Evolutionary conservation across 192 early-diverging fungal genomes (phyloP), one percentile per base, ranked within the genome.

Genomic region (Coemansia umbellata): DNA sequence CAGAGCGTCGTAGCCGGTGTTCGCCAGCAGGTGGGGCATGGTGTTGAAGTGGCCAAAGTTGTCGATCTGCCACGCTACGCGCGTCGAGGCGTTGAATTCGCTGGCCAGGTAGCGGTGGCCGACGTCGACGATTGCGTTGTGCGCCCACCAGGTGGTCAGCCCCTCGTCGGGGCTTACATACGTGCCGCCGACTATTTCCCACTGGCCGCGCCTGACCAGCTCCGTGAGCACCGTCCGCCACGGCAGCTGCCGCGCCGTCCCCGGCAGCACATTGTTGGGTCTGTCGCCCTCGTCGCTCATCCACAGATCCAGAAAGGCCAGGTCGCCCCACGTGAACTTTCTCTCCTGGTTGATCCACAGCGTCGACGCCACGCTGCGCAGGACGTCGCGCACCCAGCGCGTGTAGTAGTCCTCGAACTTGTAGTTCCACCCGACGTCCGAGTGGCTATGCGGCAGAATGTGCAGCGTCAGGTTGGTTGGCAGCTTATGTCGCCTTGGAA

Each of bases 111-210:
- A 28, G 9, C 72, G 65, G 9, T 52, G 65, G 2, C 72, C 72
- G 4, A 63, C 53, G 15, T 75, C 72, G 8, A 68, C 53, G 3
- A 75, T 57, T 5, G 40, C 19, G 31, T 63, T 68, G 57, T 64
- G 60, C 18, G 65, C 72, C 72, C 72, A 75, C 72, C 72, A 75
- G 18, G 72, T 65, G 10, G 66, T 40, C 61, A 75, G 22, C 0
- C 72, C 72, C 50, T 75, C 72, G 50, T 75, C 72, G 1, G 72
- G 61, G 28, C 66, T 75, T 13, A 75, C 72, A 19, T 75, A 75
- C 11, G 53, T 58, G 17, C 60, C 72, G 40, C 72, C 66, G 15
- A 65, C 66, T 0, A 69, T 43, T 13, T 64, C 72, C 66, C 53
- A 47, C 44, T 56, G 56, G 13, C 66, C 55, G 30, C 53, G 56